Conservation (phyloP, 78 protist species). For the Pelomyxa schiedti region DNA sequence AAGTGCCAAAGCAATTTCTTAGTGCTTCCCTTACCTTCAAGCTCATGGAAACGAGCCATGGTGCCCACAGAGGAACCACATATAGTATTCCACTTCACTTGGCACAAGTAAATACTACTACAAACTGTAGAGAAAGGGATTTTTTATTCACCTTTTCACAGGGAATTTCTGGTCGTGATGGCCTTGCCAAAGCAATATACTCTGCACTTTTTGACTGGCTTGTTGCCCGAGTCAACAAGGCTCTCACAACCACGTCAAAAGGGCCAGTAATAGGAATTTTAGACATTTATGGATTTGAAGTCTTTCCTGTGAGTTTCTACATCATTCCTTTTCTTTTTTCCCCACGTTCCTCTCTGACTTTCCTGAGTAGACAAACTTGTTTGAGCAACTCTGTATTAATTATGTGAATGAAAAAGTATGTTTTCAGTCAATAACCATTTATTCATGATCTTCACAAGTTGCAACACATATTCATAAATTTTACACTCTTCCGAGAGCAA, state of each 20-base stretch:
- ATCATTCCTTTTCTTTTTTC: slow-evolving; percentile 44
- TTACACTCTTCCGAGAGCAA: slow-evolving; percentile 77
- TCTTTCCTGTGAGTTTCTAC: no score
- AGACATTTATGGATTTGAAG: slow-evolving; percentile 93
- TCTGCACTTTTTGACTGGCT: slow-evolving; percentile 75
- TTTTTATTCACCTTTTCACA: background rate
- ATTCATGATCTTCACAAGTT: no score
- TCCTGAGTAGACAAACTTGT: slow-evolving; percentile 69
- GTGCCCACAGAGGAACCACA: no score
- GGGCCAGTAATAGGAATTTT: slow-evolving; percentile 54
- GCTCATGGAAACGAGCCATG: no score
- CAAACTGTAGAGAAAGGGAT: no score
- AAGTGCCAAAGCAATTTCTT: no score
- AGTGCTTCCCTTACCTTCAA: no score
- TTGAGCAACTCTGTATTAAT: slow-evolving; percentile 90
- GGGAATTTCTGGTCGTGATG: slow-evolving; percentile 61
- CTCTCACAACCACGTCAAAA: slow-evolving; percentile 14
- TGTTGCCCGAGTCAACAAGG: slow-evolving; percentile 58
- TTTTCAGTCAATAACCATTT: no score
- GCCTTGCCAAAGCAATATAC: slow-evolving; percentile 87
- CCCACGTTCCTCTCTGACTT: no score
- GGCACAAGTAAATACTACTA: no score
- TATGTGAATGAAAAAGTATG: slow-evolving; percentile 91
- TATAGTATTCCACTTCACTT: no score
- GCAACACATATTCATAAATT: slow-evolving; percentile 89